These are phyloP conservation scores for Metschnikowia bowlesiae DNA, from an alignment of 805 yeast species.

Conservation along the genomic window DNA sequence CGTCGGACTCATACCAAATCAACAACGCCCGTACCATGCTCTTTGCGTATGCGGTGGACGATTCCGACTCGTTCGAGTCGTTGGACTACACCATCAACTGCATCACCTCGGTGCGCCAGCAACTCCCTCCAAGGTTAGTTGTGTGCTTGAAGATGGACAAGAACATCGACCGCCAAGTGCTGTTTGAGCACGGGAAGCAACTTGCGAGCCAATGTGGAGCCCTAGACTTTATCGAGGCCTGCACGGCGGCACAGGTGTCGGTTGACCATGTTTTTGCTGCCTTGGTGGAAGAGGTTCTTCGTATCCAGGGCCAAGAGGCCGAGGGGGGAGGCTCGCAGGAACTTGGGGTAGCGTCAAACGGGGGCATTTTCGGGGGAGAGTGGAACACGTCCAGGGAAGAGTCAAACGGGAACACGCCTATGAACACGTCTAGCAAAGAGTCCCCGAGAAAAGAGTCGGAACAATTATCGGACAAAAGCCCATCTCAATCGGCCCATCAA, in stretches of 20 bases:
- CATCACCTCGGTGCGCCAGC: slow-evolving; percentile 19
- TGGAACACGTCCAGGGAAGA: no score
- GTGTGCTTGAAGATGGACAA: slow-evolving; percentile 30
- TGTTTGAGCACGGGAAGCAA: slow-evolving; percentile 25
- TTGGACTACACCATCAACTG: slow-evolving; percentile 27
- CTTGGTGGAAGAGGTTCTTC: slow-evolving; percentile 16
- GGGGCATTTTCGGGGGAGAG: no score
- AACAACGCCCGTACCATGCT: slow-evolving; percentile 27
- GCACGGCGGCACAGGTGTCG: slow-evolving; percentile 18
- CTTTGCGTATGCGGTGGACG: slow-evolving; percentile 28
- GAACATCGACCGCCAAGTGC: slow-evolving; percentile 24
- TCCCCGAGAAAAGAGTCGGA: background rate
- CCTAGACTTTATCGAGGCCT: slow-evolving; percentile 25
- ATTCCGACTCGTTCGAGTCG: slow-evolving; percentile 24
- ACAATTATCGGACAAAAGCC: background rate
- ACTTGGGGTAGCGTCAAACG: no score
- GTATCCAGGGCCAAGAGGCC: background rate
- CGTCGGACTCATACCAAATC: slow-evolving; percentile 25
- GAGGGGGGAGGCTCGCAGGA: no score
- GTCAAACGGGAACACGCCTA: no score
- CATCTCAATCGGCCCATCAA: background rate
- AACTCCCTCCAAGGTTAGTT: slow-evolving; percentile 28
- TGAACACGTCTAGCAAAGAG: no score
- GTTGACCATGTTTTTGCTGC: slow-evolving; percentile 29
- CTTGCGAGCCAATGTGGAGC: slow-evolving; percentile 27